These are phyloP conservation scores for Fusarium longipes DNA, from an alignment of 2,329 filamentous ascomycete species.

Conservation along the genomic window DNA sequence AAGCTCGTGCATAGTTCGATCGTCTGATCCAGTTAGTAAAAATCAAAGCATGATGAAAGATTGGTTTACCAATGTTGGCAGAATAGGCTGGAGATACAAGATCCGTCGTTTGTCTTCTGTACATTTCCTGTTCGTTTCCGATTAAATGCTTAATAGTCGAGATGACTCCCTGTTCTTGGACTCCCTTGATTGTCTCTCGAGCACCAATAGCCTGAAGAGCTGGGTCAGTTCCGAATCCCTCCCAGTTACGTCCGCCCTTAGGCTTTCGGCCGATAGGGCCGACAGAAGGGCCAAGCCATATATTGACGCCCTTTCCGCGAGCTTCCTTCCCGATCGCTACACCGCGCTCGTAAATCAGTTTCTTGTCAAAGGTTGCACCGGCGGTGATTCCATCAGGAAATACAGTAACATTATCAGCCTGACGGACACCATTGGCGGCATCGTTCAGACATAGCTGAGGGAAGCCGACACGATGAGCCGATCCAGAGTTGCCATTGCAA, in stretches of 20 bases:
- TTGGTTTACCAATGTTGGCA: conserved; percentile 79
- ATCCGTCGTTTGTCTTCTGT: conserved; percentile 52
- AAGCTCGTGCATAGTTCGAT: conserved; percentile 77
- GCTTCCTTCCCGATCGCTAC: conserved; percentile 77
- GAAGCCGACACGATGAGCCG: conserved; percentile 75
- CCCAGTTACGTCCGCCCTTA: conserved; percentile 79
- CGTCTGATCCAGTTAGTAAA: conserved; percentile 55
- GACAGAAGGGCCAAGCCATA: conserved; percentile 76
- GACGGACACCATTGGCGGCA: conserved; percentile 75
- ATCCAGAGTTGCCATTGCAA: conserved; percentile 82
- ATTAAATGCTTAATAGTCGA: conserved; percentile 68
- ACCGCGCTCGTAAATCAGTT: conserved; percentile 74
- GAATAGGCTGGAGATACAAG: conserved; percentile 59
- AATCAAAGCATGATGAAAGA: fast-evolving
- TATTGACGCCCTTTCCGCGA: conserved; percentile 77
- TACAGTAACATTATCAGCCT: conserved; percentile 78
- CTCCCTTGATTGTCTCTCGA: conserved; percentile 80
- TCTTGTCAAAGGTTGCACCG: conserved; percentile 80
- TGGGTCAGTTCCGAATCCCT: conserved; percentile 78
- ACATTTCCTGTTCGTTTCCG: conserved; percentile 72
- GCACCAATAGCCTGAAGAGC: conserved; percentile 81
- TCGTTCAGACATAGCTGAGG: conserved; percentile 79
- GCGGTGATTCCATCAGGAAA: conserved; percentile 84
- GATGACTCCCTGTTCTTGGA: conserved; percentile 68
- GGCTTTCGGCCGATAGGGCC: conserved; percentile 79